These are phyloP conservation scores for Flueggea neowawraea DNA, from an alignment of 441 rosid species.

Conservation along the genomic window DNA sequence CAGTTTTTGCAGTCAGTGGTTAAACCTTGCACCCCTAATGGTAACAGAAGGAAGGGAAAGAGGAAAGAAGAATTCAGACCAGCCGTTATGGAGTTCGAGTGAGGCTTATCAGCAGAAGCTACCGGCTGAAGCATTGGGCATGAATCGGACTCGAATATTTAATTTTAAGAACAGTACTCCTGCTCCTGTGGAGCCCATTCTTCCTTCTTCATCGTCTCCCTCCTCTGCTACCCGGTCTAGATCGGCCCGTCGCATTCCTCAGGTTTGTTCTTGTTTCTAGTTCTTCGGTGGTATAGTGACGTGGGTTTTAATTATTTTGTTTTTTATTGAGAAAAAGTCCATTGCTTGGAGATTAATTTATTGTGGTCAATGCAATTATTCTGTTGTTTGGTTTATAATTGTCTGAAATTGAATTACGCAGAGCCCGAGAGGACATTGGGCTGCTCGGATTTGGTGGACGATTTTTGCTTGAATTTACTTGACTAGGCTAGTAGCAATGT, in stretches of 20 bases:
- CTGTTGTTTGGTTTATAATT: too few species aligned
- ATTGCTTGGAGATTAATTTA: too few species aligned
- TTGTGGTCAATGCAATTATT: too few species aligned
- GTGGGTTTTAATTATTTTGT: too few species aligned
- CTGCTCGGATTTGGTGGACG: constrained; percentile 35
- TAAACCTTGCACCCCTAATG: constrained; percentile 44
- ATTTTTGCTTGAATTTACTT: constrained; percentile 68
- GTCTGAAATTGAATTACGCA: too few species aligned
- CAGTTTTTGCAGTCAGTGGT: too few species aligned
- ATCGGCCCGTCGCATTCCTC: constrained; percentile 45
- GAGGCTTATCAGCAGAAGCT: constrained; percentile 59
- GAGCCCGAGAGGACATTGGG: too few species aligned
- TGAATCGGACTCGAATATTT: constrained; percentile 60
- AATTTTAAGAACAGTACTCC: constrained; percentile 73
- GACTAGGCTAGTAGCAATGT: constrained; percentile 78
- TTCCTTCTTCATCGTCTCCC: constrained; percentile 2
- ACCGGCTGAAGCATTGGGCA: constrained; percentile 56
- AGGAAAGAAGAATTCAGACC: constrained; percentile 25
- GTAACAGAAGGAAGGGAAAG: constrained; percentile 42
- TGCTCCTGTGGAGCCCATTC: constrained; percentile 22
- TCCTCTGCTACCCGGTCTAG: too few species aligned
- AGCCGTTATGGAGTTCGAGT: constrained; percentile 27
- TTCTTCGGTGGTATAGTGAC: not conserved
- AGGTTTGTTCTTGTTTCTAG: constrained; percentile 23
- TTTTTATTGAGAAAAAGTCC: too few species aligned